Base-by-base conservation (phyloP, 2,329 filamentous ascomycete species). In the Monosporascus sp. region DNA sequence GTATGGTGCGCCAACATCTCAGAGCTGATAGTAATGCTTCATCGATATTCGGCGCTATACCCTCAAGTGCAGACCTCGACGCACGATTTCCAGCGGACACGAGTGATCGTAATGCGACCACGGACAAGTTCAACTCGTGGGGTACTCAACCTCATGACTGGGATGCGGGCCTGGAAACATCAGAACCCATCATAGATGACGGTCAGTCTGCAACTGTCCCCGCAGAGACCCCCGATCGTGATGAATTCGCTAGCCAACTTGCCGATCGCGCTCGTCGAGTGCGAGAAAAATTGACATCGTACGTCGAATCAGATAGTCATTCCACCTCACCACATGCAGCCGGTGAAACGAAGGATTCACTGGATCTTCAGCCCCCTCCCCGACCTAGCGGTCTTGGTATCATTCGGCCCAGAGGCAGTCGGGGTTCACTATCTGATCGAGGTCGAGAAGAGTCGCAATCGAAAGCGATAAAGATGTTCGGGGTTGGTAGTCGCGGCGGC, bases 1-100 rank as follows among this genome's bases (percentile, higher is more conserved):
- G 88, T 2, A 82, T 96, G 76, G 86, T 96, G 46, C 84, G 88
- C 34, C 87, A 92, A 57, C 94, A 97, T 74, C 74, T 97, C 41
- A 85, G 94, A 49, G 84, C 84, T 36, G 84, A 87, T 58, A 97
- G 93, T 71, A 87, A 86, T 54, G 81, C 84, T 16, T 97, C 93
- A 1, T 95, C 91, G 0, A 78, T 94, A 26, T 91, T 90, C 60
- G 83, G 82, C 26, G 73, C 73, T 24, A 75, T 74, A 9, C 73
- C 69, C 41, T 69, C 65, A 57, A 72, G 58, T 37, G 66, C 59
- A 47, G 71, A 57, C n/a, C 64, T 74, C 17, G 72, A 71, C 9
- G 71, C 74, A 9, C 66, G 67, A 7, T 74, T 74, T 52, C 70
- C 70, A 2, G 48, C 60, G 0, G 72, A 73, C 34, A 50, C 61